Conservation (phyloP, 305 asterid genomes). For the Fraxinus dipetala region DNA sequence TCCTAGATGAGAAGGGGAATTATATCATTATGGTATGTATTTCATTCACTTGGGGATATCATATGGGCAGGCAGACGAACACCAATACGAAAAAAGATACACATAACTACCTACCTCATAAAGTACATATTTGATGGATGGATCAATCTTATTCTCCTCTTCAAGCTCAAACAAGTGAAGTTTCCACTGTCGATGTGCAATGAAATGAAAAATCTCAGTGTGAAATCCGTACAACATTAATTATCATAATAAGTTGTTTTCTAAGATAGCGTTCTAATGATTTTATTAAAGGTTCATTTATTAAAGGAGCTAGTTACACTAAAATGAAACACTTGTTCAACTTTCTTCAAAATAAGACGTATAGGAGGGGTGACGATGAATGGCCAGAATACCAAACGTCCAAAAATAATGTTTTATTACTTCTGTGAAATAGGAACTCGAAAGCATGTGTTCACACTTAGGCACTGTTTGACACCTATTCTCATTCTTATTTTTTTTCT, state of each 20-base stretch:
- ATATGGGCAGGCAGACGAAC: not conserved
- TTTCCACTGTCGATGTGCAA: conserved; percentile 61
- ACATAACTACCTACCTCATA: conserved; percentile 59
- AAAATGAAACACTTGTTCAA: not conserved
- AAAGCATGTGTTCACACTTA: not conserved
- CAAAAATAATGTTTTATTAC: not conserved
- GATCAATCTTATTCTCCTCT: conserved; percentile 65
- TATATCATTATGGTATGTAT: no score
- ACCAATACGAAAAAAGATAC: not conserved
- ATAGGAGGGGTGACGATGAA: not conserved
- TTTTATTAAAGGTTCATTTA: not conserved
- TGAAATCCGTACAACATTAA: not conserved
- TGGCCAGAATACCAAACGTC: not conserved
- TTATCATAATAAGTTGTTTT: not conserved
- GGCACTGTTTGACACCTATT: no score
- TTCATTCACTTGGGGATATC: not conserved
- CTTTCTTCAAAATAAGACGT: not conserved
- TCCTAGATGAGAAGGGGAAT: not conserved
- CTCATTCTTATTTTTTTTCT: no score
- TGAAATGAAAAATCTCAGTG: conserved; percentile 5
- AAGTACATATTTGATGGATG: conserved; percentile 68
- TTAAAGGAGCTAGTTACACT: not conserved
- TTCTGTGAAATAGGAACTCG: not conserved
- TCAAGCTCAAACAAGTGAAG: conserved; percentile 83
- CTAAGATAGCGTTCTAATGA: not conserved